A percentile compares a stretch with the other conserved stretches of the same genome.
phyloP scores from a whole-genome alignment of 1,139 yeast species.

The Suhomyces ambrosiae region DNA sequence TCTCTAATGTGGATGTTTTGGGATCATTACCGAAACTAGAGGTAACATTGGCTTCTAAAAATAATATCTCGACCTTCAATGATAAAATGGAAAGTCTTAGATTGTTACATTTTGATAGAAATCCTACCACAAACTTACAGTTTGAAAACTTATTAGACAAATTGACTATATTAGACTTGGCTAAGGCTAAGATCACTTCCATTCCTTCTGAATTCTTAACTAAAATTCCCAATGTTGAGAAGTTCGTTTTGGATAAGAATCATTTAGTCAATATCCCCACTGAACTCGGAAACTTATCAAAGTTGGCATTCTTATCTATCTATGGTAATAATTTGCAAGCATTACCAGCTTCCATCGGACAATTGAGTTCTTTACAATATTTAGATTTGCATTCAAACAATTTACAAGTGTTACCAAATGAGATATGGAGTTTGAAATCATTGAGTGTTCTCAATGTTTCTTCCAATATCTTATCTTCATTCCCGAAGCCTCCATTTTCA shows the following conservation, averaged over 20 bases:
- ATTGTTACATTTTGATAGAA: constrained; percentile 55
- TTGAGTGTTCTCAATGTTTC: constrained; percentile 71
- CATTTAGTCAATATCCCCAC: constrained; percentile 78
- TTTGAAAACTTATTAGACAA: constrained; percentile 59
- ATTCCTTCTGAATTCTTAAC: constrained; percentile 67
- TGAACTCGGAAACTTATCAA: constrained; percentile 61
- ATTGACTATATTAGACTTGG: constrained; percentile 72
- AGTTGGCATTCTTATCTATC: constrained; percentile 66
- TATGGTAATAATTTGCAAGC: constrained; percentile 74
- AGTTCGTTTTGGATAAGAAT: constrained; percentile 76
- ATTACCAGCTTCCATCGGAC: constrained; percentile 70
- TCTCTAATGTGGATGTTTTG: constrained; percentile 64
- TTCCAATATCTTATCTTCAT: constrained; percentile 70
- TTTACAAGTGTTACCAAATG: constrained; percentile 67
- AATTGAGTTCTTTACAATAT: constrained; percentile 59
- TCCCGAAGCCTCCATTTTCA: constrained; percentile 59
- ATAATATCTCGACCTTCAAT: constrained; percentile 70
- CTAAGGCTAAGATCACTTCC: constrained; percentile 79
- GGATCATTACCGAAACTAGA: constrained; percentile 69
- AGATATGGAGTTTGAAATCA: constrained; percentile 64
- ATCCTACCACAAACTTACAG: constrained; percentile 76
- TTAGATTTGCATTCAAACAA: constrained; percentile 89
- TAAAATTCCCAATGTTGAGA: constrained; percentile 68
- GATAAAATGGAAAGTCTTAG: constrained; percentile 63
- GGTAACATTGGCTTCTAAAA: constrained; percentile 74